Conservation (phyloP, 768 basidiomycete genomes). For the Lactifluus volemus region DNA sequence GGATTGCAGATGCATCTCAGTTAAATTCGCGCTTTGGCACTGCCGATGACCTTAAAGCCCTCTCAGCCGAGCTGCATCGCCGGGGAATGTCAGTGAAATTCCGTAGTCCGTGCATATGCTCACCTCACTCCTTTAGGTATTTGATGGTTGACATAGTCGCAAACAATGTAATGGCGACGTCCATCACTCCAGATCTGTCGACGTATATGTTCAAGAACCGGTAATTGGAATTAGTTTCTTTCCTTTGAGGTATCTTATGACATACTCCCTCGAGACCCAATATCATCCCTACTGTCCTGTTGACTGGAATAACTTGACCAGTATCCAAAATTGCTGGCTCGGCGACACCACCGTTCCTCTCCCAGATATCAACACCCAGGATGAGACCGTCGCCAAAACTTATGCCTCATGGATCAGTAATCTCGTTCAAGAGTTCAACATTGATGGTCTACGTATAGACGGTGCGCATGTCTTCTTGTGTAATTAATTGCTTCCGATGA, state of each 20-base stretch:
- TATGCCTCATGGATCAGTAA: conserved; percentile 63
- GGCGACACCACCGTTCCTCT: conserved; percentile 68
- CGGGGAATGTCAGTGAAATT: conserved; percentile 51
- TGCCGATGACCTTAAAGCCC: conserved; percentile 58
- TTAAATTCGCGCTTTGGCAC: conserved; percentile 70
- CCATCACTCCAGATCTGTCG: conserved; percentile 53
- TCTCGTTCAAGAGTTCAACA: conserved; percentile 59
- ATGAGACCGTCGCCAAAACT: conserved; percentile 48
- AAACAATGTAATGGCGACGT: conserved; percentile 77
- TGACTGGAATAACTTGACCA: conserved; percentile 58
- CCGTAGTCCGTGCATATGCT: not conserved
- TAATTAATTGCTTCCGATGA: not conserved
- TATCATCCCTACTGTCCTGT: conserved; percentile 78
- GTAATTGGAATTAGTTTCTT: conserved; percentile 27
- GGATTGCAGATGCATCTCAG: conserved; percentile 59
- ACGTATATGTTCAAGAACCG: conserved; percentile 58
- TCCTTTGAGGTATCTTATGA: conserved; percentile 5
- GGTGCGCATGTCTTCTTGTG: conserved; percentile 28
- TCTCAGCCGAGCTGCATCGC: conserved; percentile 56
- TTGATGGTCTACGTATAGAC: conserved; percentile 87
- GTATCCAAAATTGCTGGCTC: conserved; percentile 74
- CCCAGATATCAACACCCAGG: conserved; percentile 71
- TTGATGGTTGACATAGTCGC: conserved; percentile 82
- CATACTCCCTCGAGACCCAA: conserved; percentile 35
- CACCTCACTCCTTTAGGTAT: conserved; percentile 34